These are phyloP conservation scores for Lentinula novae-zelandiae DNA, from an alignment of 1,284 basidiomycete species.

Conservation along the genomic window DNA sequence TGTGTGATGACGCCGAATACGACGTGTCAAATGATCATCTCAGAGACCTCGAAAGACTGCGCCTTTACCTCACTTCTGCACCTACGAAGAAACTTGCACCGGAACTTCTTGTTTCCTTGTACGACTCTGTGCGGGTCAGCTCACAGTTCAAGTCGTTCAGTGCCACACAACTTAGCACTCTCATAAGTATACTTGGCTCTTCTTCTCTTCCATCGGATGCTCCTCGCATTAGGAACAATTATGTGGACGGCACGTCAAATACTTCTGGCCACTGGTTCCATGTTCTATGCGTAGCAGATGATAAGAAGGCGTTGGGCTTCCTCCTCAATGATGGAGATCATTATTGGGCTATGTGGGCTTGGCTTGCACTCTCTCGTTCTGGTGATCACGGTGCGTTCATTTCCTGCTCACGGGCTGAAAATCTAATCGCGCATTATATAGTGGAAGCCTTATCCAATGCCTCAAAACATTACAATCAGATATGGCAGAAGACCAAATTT, in stretches of 20 bases:
- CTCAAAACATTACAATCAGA: slow-evolving; percentile 25
- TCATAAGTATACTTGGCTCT: slow-evolving; percentile 30
- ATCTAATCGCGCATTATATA: neutral
- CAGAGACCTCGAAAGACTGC: slow-evolving; percentile 15
- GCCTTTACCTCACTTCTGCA: slow-evolving; percentile 17
- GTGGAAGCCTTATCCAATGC: slow-evolving; percentile 21
- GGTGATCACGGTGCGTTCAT: slow-evolving; percentile 9
- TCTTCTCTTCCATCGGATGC: slow-evolving; percentile 23
- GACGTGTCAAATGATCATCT: neutral
- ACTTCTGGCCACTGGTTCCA: slow-evolving; percentile 27
- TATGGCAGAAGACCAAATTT: slow-evolving; percentile 24
- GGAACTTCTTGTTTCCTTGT: slow-evolving; percentile 24
- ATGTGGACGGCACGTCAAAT: neutral
- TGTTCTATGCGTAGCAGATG: slow-evolving; percentile 26
- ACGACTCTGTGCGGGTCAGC: slow-evolving; percentile 21
- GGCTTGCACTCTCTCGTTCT: slow-evolving; percentile 22
- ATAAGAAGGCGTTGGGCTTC: slow-evolving; percentile 24
- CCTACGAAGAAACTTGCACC: slow-evolving; percentile 16
- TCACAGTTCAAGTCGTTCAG: slow-evolving; percentile 21
- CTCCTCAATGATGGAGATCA: slow-evolving; percentile 27
- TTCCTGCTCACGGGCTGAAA: neutral
- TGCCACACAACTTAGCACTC: slow-evolving; percentile 25
- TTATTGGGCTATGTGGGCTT: slow-evolving; percentile 37
- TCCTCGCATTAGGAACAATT: slow-evolving; percentile 16
- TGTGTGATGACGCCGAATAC: neutral